Conservation (phyloP, 768 basidiomycete species). For the Phlegmacium glaucopus region DNA sequence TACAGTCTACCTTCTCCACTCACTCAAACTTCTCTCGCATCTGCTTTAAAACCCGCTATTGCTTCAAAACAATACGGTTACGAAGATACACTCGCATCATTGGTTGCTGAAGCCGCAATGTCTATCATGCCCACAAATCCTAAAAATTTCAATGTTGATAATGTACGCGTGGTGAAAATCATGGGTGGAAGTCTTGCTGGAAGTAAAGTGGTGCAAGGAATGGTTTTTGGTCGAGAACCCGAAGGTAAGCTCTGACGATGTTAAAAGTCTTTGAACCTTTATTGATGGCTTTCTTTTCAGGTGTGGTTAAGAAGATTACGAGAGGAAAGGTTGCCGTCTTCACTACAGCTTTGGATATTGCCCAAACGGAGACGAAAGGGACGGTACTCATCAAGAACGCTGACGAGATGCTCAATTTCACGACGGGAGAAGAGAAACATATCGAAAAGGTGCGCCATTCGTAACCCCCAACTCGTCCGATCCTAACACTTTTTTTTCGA, state of each 20-base stretch:
- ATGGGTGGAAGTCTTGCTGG: conserved; percentile 87
- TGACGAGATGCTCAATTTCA: conserved; percentile 97
- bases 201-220: conserved; percentile 90
- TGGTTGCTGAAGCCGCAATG: conserved; percentile 92
- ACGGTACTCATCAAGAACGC: conserved; percentile 95
- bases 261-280: neutral
- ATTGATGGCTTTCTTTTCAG: conserved; percentile 32
- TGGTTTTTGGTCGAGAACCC: conserved; percentile 97
- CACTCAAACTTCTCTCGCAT: conserved; percentile 62
- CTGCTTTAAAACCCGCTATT: conserved; percentile 86
- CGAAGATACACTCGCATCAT: conserved; percentile 74
- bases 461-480: neutral
- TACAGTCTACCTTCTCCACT: conserved; percentile 69
- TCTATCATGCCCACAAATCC: conserved; percentile 87
- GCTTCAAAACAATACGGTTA: conserved; percentile 97
- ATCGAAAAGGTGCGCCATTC: conserved; percentile 67
- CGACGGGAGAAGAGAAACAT: conserved; percentile 93
- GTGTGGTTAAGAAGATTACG: conserved; percentile 75
- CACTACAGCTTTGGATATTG: conserved; percentile 87
- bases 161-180: conserved; percentile 97
- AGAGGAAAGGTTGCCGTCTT: conserved; percentile 95
- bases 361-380: conserved; percentile 98
- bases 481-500: neutral
- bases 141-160: conserved; percentile 96
- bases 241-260: conserved; percentile 55